Conservation (phyloP, 75 land plant species). For the Cunninghamia lanceolata region DNA sequence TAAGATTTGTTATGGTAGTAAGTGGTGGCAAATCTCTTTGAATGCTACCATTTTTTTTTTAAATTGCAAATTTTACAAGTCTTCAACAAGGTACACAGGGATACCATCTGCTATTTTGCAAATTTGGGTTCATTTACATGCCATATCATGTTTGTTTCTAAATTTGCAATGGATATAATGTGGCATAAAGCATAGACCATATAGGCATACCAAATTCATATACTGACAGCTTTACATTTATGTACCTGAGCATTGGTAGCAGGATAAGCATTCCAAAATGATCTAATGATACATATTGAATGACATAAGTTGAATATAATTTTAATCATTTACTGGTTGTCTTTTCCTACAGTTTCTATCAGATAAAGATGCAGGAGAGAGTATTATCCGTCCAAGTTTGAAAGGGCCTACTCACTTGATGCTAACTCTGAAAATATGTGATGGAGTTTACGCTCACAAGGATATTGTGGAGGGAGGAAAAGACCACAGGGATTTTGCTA, state of each 20-base stretch:
- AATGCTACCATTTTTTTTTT: not conserved
- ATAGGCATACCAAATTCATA: too few relatives aligned
- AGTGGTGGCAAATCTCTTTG: not conserved
- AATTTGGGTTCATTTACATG: not conserved
- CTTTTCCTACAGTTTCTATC: slow-evolving; percentile 53
- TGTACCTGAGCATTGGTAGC: too few relatives aligned
- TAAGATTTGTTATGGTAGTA: not conserved
- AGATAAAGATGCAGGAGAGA: slow-evolving; percentile 92
- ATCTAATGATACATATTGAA: not conserved
- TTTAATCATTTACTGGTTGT: not conserved
- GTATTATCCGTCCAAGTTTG: slow-evolving; percentile 81
- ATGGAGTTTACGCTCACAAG: slow-evolving; percentile 89
- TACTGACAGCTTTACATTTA: too few relatives aligned
- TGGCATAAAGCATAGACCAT: too few relatives aligned
- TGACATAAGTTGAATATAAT: not conserved
- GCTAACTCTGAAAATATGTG: slow-evolving; percentile 81
- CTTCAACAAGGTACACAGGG: too few relatives aligned
- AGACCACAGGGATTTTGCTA: slow-evolving; percentile 82
- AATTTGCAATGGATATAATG: not conserved
- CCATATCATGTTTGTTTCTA: not conserved
- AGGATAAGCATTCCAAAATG: not conserved
- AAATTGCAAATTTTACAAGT: too few relatives aligned
- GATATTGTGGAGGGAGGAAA: slow-evolving; percentile 90
- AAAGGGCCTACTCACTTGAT: slow-evolving; percentile 86
- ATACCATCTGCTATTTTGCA: too few relatives aligned